Percentiles rank a stretch among this genome's conserved stretches.
phyloP scores from a whole-genome alignment of 2,329 filamentous ascomycete species.

The Hymenoscyphus linearis region DNA sequence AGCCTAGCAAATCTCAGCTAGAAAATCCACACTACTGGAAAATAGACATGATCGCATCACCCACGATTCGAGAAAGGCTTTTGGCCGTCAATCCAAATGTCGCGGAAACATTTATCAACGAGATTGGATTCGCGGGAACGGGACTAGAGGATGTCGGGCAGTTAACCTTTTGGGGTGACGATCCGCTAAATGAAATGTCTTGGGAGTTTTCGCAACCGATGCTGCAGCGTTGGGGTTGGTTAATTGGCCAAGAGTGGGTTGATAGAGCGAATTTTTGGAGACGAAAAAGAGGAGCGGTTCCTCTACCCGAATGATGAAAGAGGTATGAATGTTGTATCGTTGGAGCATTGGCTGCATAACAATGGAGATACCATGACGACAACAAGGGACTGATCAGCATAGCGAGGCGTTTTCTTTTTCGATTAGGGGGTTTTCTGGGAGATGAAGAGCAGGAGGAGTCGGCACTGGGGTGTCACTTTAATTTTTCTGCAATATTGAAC shows the following conservation, averaged over 20 bases:
- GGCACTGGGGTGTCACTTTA: background rate
- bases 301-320: constrained; percentile 32
- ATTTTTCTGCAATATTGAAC: background rate
- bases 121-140: constrained; percentile 34
- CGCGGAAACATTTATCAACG: constrained; percentile 34
- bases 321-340: background rate
- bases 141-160: constrained; percentile 36
- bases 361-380: background rate
- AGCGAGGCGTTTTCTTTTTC: background rate
- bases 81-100: constrained; percentile 34
- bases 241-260: constrained; percentile 36
- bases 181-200: constrained; percentile 37
- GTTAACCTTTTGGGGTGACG: constrained; percentile 39
- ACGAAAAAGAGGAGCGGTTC: constrained; percentile 33
- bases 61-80: constrained; percentile 35
- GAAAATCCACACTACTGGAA: constrained; percentile 37
- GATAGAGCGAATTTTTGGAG: constrained; percentile 39
- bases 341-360: background rate
- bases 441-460: background rate
- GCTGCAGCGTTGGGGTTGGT: constrained; percentile 37
- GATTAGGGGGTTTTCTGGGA: background rate
- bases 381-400: background rate
- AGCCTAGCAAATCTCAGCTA: constrained; percentile 37
- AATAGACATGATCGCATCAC: constrained; percentile 39
- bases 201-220: constrained; percentile 39